Conservation (phyloP, 2,329 filamentous ascomycete species). For the Fusarium guadeloupense region DNA sequence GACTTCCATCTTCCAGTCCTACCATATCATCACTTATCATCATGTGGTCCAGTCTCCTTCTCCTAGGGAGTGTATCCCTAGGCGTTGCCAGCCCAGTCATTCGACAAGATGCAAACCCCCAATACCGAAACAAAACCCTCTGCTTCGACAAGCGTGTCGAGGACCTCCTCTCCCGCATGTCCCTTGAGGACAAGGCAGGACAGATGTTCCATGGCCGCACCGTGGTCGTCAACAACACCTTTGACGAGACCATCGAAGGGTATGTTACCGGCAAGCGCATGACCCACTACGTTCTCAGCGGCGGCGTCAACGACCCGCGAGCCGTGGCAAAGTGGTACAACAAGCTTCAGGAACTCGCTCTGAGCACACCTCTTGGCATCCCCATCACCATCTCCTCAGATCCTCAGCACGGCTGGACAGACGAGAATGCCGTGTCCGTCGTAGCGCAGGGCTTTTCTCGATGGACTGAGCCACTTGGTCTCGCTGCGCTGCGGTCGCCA, state of each 20-base stretch:
- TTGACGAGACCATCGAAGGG: constrained; percentile 26
- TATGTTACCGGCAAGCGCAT: constrained; percentile 34
- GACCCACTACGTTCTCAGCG: constrained; percentile 59
- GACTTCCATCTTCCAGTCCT: background rate
- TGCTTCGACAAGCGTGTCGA: constrained; percentile 58
- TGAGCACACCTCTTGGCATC: constrained; percentile 58
- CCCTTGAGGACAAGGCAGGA: constrained; percentile 58
- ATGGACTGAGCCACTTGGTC: constrained; percentile 61
- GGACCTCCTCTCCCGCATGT: constrained; percentile 58
- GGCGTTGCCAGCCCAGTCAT: constrained; percentile 23
- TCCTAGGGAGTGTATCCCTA: constrained; percentile 19
- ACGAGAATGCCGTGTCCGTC: constrained; percentile 43
- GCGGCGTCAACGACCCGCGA: constrained; percentile 51
- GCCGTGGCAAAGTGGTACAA: constrained; percentile 53
- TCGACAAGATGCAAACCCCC: constrained; percentile 27
- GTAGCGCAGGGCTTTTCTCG: constrained; percentile 55
- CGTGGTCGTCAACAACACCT: constrained; percentile 25
- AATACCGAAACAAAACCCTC: constrained; percentile 25
- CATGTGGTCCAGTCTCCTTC: constrained; percentile 28
- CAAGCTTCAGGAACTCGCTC: constrained; percentile 52
- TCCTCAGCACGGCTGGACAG: constrained; percentile 56
- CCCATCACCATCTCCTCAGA: constrained; percentile 60
- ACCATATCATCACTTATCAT: background rate
- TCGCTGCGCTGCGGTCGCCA: constrained; percentile 58
- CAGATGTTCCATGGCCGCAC: constrained; percentile 55